A percentile compares a stretch with the other conserved stretches of the same genome.
phyloP scores from a whole-genome alignment of 116 monocot species.

The Iris pallida region DNA sequence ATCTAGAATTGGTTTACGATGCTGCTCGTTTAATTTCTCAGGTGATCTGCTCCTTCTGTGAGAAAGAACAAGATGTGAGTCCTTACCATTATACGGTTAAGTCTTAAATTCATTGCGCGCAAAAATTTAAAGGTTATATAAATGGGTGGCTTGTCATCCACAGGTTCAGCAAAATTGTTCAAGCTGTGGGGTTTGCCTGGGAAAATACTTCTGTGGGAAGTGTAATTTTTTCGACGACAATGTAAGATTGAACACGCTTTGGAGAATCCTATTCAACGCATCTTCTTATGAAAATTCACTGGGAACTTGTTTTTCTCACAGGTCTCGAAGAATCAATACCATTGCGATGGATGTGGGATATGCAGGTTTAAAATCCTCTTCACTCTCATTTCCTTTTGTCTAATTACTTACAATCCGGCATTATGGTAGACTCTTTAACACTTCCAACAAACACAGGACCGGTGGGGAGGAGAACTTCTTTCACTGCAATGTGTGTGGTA shows the following conservation, averaged over 20 bases:
- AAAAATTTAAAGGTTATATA: background rate
- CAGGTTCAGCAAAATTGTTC: conserved; percentile 70
- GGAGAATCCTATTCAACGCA: background rate
- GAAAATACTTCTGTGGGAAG: conserved; percentile 62
- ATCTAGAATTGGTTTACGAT: too few relatives aligned
- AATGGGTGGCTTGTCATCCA: background rate
- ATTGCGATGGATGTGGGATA: conserved; percentile 82
- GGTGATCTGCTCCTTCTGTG: conserved; percentile 78
- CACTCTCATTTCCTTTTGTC: too few relatives aligned
- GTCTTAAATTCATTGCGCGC: background rate
- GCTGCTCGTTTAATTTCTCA: conserved; percentile 12
- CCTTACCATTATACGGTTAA: background rate
- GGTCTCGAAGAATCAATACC: conserved; percentile 71
- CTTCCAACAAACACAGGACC: conserved; percentile 30
- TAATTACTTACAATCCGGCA: too few relatives aligned
- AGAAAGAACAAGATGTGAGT: conserved; percentile 84
- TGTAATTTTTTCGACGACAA: conserved; percentile 89
- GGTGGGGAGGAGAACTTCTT: conserved; percentile 81
- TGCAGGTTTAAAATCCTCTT: conserved; percentile 40
- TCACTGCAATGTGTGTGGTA: conserved; percentile 79
- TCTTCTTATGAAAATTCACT: background rate
- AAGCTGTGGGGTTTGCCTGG: conserved; percentile 65
- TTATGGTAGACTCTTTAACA: too few relatives aligned
- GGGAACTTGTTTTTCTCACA: conserved; percentile 1
- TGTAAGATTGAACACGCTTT: conserved; percentile 35